A percentile compares a stretch with the other conserved stretches of the same genome.
Evolutionary conservation across 2,329 filamentous ascomycete species (phyloP).

Genomic region (Fusarium sterilihyphosum): DNA sequence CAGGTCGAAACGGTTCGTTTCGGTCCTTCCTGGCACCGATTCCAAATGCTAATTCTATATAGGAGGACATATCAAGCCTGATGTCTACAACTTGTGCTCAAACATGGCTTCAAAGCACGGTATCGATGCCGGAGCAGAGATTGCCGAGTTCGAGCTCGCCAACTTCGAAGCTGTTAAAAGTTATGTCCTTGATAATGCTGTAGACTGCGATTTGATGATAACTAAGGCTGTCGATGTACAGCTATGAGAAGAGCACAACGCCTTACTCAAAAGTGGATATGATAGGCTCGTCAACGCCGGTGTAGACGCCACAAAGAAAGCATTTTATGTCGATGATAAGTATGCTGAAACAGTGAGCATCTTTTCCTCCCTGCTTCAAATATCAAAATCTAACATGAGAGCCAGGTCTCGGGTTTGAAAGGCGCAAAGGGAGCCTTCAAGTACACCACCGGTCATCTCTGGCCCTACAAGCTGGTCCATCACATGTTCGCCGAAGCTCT

Average conservation of each 20-base stretch:
- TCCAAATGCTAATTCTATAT: accelerated
- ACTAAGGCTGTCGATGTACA: slow-evolving; percentile 53
- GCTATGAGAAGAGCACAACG: slow-evolving; percentile 39
- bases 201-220: slow-evolving; percentile 57
- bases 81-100: slow-evolving; percentile 8
- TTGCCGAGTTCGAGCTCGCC: slow-evolving; percentile 26
- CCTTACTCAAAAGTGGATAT: slow-evolving; percentile 42
- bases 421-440: slow-evolving; percentile 48
- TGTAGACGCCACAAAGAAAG: neutral
- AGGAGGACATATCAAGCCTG: slow-evolving; percentile 36
- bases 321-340: slow-evolving; percentile 1
- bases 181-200: slow-evolving; percentile 48
- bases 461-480: slow-evolving; percentile 48
- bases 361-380: accelerated
- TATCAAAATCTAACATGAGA: slow-evolving; percentile 25
- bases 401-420: slow-evolving; percentile 41
- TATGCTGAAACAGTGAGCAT: slow-evolving; percentile 39
- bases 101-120: slow-evolving; percentile 16
- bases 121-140: slow-evolving; percentile 28
- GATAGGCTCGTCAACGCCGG: slow-evolving; percentile 44
- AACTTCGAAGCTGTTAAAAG: slow-evolving; percentile 45
- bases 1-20: slow-evolving; percentile 48
- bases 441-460: slow-evolving; percentile 44
- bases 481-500: slow-evolving; percentile 36
- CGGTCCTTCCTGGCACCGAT: accelerated